Evolutionary conservation across 805 yeast species (phyloP).

Genomic region (Myxozyma udenii): DNA sequence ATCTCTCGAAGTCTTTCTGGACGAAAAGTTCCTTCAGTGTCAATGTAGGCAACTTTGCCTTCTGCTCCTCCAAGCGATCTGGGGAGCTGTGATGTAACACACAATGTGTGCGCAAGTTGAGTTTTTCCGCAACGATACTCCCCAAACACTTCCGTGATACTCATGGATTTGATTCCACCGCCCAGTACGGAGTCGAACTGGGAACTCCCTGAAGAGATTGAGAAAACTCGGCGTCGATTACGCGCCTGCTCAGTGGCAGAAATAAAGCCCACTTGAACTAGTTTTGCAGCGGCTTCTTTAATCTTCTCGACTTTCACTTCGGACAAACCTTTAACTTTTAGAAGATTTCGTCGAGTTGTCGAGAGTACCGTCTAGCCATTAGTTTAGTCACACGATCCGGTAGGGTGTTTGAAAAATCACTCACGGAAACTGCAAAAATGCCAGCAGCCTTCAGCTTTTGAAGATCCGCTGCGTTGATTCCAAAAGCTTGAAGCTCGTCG

Average conservation of each 20-base stretch:
- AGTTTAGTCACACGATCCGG: neutral
- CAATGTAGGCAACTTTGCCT: slow-evolving; percentile 75
- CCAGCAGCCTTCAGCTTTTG: slow-evolving; percentile 66
- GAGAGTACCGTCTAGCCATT: slow-evolving; percentile 47
- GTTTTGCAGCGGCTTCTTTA: slow-evolving; percentile 66
- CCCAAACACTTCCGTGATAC: slow-evolving; percentile 76
- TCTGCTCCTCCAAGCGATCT: slow-evolving; percentile 68
- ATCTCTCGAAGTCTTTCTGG: slow-evolving; percentile 65
- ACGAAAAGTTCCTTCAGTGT: slow-evolving; percentile 78
- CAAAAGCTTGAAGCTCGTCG: slow-evolving; percentile 37
- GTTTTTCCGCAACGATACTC: slow-evolving; percentile 80
- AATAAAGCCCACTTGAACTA: slow-evolving; percentile 65
- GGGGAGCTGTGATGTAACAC: slow-evolving; percentile 69
- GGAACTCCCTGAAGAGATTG: slow-evolving; percentile 68
- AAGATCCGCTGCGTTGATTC: slow-evolving; percentile 70
- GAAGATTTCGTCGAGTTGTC: slow-evolving; percentile 61
- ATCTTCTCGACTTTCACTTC: slow-evolving; percentile 77
- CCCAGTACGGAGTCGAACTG: slow-evolving; percentile 66
- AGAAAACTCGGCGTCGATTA: slow-evolving; percentile 58
- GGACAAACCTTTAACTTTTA: slow-evolving; percentile 66
- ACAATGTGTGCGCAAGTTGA: slow-evolving; percentile 74
- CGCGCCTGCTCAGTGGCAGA: slow-evolving; percentile 69
- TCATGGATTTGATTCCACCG: slow-evolving; percentile 70
- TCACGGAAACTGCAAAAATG: slow-evolving; percentile 61
- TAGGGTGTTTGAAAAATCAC: slow-evolving; percentile 33